Evolutionary conservation across 345 rosid species (phyloP), one percentile per base, ranked within the genome.

Genomic region (Camelina hispida): DNA sequence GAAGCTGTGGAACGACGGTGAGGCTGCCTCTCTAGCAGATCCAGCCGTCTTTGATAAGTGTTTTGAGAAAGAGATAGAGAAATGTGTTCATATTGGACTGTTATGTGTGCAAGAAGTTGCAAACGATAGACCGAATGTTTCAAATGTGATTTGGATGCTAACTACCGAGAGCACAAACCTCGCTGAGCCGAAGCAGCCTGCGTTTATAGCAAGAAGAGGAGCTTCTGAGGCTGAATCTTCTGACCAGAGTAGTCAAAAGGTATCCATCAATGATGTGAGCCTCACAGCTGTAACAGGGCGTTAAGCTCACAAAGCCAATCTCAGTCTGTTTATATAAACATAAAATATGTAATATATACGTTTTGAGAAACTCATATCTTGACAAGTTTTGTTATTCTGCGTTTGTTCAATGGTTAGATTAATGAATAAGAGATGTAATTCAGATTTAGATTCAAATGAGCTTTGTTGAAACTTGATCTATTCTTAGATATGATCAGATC

Each of bases 21-120:
- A 70, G n/a, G 72, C 65, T n/a, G 4, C 57, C 8, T 54, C 75
- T 42, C 60, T 83, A 54, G 68, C 78, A 42, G 83, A 81, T 72
- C 79, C 81, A 4, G 13, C 1, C 0, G 16, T 77, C 28, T 74
- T 8, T n/a, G 75, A 79, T 30, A 66, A 78, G 22, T 71, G 11
- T 55, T 56, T 66, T 1, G 20, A 34, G 46, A 54, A 74, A 23
- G 80, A 83, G 63, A 81, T 76, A 28, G 11, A 28, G 17, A 79
- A 72, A 16, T 83, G 84, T 47, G 69, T 80, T n/a, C 83, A 83
- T 34, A 40, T 83, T 15, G 85, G 83, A 7, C 67, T 85, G 22
- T 54, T 85, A 15, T 85, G 88, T 28, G 85, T 85, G 32, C 84
- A 83, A 73, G 68, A 68, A 50, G 63, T 22, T 44, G 72, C 85